Evolutionary conservation across 2,329 filamentous ascomycete genomes (phyloP), one percentile per base, ranked within the genome.

Genomic region (Fusarium sp.): DNA sequence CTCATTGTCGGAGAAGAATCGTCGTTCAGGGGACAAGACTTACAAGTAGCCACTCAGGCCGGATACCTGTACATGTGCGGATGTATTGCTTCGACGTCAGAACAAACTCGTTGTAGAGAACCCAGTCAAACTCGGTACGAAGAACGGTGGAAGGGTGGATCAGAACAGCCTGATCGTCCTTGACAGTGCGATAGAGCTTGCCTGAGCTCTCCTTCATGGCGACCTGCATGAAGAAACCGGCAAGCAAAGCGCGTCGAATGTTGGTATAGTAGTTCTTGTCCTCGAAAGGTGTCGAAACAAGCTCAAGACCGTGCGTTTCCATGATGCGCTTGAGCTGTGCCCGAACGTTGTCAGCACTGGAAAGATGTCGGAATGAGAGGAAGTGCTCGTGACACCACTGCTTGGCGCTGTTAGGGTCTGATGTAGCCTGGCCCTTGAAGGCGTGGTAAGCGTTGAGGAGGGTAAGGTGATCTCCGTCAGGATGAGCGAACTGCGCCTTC

Each of bases 141-240:
- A 99, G 85, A 31, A 97, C 94, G 1, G 94, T 98, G 70, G 93
- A 96, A 3, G 96, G 96, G 81, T 99, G 96, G 64, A 99, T 87
- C 74, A 98, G 86, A 46, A 99, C 96, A 48, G 89, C 91, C 82
- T 98, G 95, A 76, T 98, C 92, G 77, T 99, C 97, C 84, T 98
- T 99, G 79, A 99, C 91, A 3, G 96, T 99, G 69, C 91, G 90
- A 82, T 99, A 99, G 43, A 93, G 89, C 85, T 98, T 98, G 77
- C 93, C 92, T 30, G 88, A 90, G 53, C 88, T 89, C 77, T 98
- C 94, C 78, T 92, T 93, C 89, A 97, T 98, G 62, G 96, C 97
- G 23, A 98, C 93, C 80, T 99, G 96, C 96, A 99, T 99, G 86
- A 99, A 99, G 86, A 99, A 99, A 34, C 97, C 96, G 1, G 94